Conservation (phyloP, 2,329 filamentous ascomycete species). For the Stemphylium lycopersici region DNA sequence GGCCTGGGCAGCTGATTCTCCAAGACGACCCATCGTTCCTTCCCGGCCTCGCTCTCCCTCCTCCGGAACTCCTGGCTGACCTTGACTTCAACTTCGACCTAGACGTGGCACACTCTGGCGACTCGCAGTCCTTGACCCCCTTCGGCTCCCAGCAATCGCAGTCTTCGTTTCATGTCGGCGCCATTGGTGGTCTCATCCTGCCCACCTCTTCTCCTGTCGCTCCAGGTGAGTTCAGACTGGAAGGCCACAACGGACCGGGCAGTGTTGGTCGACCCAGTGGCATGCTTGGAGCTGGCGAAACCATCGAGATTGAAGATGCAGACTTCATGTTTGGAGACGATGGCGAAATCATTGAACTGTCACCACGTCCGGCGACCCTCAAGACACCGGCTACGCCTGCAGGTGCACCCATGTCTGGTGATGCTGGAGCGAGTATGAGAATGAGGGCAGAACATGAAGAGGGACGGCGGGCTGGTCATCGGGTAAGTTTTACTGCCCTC, state of each 20-base stretch:
- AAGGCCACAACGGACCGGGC: slow-evolving; percentile 51
- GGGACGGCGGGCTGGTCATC: slow-evolving; percentile 36
- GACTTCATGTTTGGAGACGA: slow-evolving; percentile 68
- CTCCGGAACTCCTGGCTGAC: slow-evolving; percentile 60
- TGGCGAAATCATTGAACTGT: slow-evolving; percentile 62
- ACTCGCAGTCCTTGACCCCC: slow-evolving; percentile 49
- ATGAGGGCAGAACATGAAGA: slow-evolving; percentile 54
- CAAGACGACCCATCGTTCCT: slow-evolving; percentile 83
- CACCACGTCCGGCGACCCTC: slow-evolving; percentile 12
- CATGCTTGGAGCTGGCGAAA: slow-evolving; percentile 49
- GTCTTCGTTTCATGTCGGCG: slow-evolving; percentile 24
- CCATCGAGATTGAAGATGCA: slow-evolving; percentile 53
- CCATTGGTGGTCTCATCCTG: slow-evolving; percentile 50
- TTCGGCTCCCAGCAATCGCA: slow-evolving; percentile 37
- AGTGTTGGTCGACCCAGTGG: slow-evolving; percentile 35
- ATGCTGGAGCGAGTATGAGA: slow-evolving; percentile 47
- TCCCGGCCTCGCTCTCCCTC: slow-evolving; percentile 67
- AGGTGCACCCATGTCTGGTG: slow-evolving; percentile 26
- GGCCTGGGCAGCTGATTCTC: slow-evolving; percentile 76
- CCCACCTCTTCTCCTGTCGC: slow-evolving; percentile 56
- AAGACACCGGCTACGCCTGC: slow-evolving; percentile 21
- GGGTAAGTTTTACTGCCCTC: slow-evolving; percentile 44
- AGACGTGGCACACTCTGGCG: slow-evolving; percentile 41
- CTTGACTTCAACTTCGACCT: slow-evolving; percentile 49
- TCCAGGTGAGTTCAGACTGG: slow-evolving; percentile 48